Base-by-base conservation (phyloP, 1,284 basidiomycete genomes). In the Trametes sp. region DNA sequence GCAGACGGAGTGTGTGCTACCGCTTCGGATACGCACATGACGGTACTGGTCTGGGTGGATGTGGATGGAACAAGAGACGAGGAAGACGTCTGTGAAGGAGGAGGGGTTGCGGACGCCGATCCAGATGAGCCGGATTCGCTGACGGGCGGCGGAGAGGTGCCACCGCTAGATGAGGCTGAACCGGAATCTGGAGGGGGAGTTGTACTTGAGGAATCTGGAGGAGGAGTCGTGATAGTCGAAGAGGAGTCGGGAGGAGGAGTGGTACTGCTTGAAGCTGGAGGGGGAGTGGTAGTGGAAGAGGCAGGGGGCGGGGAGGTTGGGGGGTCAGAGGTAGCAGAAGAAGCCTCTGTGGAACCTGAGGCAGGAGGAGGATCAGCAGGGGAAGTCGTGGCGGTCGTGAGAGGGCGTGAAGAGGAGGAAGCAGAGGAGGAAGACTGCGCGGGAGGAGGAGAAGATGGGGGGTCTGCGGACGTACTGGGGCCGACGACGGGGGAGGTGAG, bases 21-120 rank as follows among this genome's bases (percentile, higher is more conserved):
- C n/a, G 29, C 5, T 33, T 33, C 11, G 31, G 19, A 24, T 28
- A 62, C 69, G 53, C 62, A 72, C 70, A 69, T 49, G 26, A 69
- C 21, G 1, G 67, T 69, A 53, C 60, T 66, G 1, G 63, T 65
- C 33, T 64, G 57, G 11, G 69, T 69, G 35, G 50, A 33, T 19
- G 64, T 68, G 6, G 53, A 52, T 6, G 31, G 45, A 5, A 59
- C 2, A 23, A 36, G 10, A 19, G 60, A 50, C 23, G 65, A 54
- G 28, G 67, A 28, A n/a, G 49, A 54, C 16, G 59, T 2, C 23
- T 59, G 10, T 19, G 63, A n/a, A 0, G 49, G 31, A 24, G 46
- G 31, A 53, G 46, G 16, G 42, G 31, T 26, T 16, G 23, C 21
- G 24, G 21, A 51, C 6, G 31, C 31, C 31, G 31, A 33, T 33